phyloP scores from a whole-genome alignment of 1,284 basidiomycete species.

The Fomes fomentarius region DNA sequence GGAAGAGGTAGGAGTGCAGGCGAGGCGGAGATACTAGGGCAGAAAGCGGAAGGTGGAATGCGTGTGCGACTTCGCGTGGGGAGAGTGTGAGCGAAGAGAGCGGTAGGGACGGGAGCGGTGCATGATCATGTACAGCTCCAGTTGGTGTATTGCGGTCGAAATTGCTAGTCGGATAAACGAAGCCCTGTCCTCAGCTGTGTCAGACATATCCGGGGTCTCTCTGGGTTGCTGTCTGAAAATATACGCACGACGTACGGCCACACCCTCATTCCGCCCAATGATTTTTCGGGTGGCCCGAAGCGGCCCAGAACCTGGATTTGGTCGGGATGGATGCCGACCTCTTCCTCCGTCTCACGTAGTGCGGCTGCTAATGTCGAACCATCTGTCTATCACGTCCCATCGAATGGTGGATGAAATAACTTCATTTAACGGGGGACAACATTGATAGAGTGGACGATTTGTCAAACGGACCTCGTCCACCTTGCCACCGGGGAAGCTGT shows the following conservation, averaged over 20 bases:
- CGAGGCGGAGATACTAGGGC: constrained; percentile 42
- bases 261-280: constrained; percentile 62
- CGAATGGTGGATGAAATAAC: background rate
- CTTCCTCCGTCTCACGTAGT: constrained; percentile 74
- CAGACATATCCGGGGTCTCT: background rate
- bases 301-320: constrained; percentile 69
- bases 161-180: constrained; percentile 39
- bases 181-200: constrained; percentile 56
- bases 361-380: constrained; percentile 57
- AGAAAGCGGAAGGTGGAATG: constrained; percentile 71
- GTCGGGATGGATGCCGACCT: constrained; percentile 60
- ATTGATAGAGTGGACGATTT: background rate
- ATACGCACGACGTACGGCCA: constrained; percentile 75
- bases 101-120: constrained; percentile 62
- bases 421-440: background rate
- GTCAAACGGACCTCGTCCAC: constrained; percentile 57
- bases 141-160: constrained; percentile 1
- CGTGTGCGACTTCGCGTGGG: constrained; percentile 64
- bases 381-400: constrained; percentile 49
- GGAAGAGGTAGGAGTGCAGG: constrained; percentile 57
- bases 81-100: constrained; percentile 56
- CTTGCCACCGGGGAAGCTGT: constrained; percentile 81
- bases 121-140: constrained; percentile 34
- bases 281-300: constrained; percentile 64
- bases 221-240: background rate